A percentile compares a stretch with the other conserved stretches of the same genome.
These are phyloP conservation scores for Massariosphaeria phaeospora DNA, from an alignment of 495 filamentous ascomycete genomes.

Conservation along the genomic window DNA sequence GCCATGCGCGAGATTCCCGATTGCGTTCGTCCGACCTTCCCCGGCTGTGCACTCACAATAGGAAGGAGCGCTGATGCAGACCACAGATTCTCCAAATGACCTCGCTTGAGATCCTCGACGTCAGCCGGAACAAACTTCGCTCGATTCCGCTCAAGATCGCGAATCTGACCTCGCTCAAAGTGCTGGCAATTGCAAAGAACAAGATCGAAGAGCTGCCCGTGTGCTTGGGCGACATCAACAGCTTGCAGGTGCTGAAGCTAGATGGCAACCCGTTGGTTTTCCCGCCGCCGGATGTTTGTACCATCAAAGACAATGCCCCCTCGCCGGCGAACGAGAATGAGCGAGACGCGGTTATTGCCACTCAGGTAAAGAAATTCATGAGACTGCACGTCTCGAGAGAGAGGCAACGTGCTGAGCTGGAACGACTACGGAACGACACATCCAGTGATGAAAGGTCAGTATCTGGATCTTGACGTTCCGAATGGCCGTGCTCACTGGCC, in stretches of 20 bases:
- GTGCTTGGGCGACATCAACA: slow-evolving; percentile 80
- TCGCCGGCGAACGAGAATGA: slow-evolving; percentile 51
- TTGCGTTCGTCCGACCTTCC: slow-evolving; percentile 55
- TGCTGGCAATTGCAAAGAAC: slow-evolving; percentile 64
- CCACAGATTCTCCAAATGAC: slow-evolving; percentile 72
- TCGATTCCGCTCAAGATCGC: slow-evolving; percentile 73
- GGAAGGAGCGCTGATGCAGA: background rate
- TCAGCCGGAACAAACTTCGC: slow-evolving; percentile 78
- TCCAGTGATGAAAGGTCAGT: slow-evolving; percentile 60
- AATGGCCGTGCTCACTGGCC: no score
- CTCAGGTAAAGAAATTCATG: slow-evolving; percentile 71
- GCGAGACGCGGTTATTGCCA: slow-evolving; percentile 64
- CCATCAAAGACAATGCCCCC: slow-evolving; percentile 45
- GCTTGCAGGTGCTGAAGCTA: slow-evolving; percentile 79
- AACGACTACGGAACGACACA: slow-evolving; percentile 53
- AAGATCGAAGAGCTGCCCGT: slow-evolving; percentile 75
- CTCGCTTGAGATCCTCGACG: slow-evolving; percentile 84
- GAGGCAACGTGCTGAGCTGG: slow-evolving; percentile 47
- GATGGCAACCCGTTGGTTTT: slow-evolving; percentile 77
- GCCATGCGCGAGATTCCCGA: slow-evolving; percentile 80
- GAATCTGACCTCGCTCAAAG: slow-evolving; percentile 56
- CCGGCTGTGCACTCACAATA: background rate
- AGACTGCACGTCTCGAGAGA: slow-evolving; percentile 49
- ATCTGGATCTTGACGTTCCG: background rate
- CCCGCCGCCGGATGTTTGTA: slow-evolving; percentile 57